Base-by-base conservation (phyloP, 176 grass and related monocot species). In the Eragrostis nindensis region DNA sequence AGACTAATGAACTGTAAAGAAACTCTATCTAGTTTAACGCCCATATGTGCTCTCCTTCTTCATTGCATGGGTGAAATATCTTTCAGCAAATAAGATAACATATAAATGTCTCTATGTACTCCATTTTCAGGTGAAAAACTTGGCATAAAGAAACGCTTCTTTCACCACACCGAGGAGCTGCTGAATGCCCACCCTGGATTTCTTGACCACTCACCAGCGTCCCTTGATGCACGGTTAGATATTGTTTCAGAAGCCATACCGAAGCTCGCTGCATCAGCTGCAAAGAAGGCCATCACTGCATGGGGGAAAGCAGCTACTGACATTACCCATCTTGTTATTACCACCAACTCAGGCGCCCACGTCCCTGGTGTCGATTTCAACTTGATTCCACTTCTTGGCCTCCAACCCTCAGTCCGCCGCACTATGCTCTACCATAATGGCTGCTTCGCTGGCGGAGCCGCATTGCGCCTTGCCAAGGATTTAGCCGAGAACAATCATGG, bases 401-500 rank as follows among this genome's bases (percentile, higher is more conserved):
- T 94, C 47, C 56, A 62, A 3, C 76, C 80, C 12, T 52, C 80
- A 16, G 80, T 87, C 9, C 68, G 79, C 46, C 84, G 76, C n/a
- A 71, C 79, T 27, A 88, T 82, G 81, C 68, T 88, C 13, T 85
- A 88, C 72, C 71, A 66, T 32, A 79, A 87, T 12, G 80, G 80
- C 25, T 87, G 78, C 66, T 88, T 72, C 66, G 84, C 85, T 3
- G 89, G 86, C 14, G 72, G 50, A 42, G 85, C 78, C 14, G 78
- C 83, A 9, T 43, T 96, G 27, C 90, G 87, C 57, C 17, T 92
- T 4, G 93, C 93, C 24, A 92, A 90, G 79, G 93, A 96, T 61
- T 44, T 92, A 0, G 87, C 93, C 1, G 93, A 96, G 87, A 92
- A 92, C 66, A 86, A 88, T 61, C 69, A 46, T 10, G 85, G 82